Percentiles rank a stretch among this genome's conserved stretches.
Evolutionary conservation across 805 yeast genomes (phyloP).

Genomic region (Kregervanrija fluxuum): DNA sequence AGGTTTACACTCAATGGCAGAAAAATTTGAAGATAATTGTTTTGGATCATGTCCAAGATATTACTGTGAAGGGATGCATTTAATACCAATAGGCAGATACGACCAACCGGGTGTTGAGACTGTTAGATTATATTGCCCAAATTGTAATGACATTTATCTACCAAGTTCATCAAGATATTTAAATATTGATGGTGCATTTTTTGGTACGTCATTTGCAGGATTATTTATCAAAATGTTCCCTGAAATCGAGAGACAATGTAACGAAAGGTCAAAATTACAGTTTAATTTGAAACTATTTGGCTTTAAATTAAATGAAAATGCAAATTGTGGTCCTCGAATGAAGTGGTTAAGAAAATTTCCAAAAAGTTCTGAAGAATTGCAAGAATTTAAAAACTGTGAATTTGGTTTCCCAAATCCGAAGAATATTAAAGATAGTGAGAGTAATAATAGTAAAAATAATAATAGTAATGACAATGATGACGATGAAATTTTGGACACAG

Average conservation of each 20-base stretch:
- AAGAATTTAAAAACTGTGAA: conserved; percentile 60
- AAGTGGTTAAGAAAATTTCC: conserved; percentile 86
- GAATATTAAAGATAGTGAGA: conserved; percentile 20
- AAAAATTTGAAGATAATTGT: conserved; percentile 79
- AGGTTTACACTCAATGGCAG: conserved; percentile 89
- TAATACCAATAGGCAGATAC: conserved; percentile 85
- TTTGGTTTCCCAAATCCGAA: conserved; percentile 43
- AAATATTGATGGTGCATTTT: conserved; percentile 92
- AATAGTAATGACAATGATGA: conserved; percentile 15
- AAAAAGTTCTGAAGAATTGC: conserved; percentile 47
- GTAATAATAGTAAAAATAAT: conserved; percentile 21
- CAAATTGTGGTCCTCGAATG: conserved; percentile 90
- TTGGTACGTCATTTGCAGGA: conserved; percentile 95
- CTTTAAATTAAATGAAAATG: conserved; percentile 66
- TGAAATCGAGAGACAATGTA: conserved; percentile 76
- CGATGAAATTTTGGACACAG: conserved; percentile 9
- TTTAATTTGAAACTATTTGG: conserved; percentile 82
- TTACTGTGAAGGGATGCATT: conserved; percentile 81
- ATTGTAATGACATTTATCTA: conserved; percentile 84
- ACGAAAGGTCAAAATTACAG: conserved; percentile 47
- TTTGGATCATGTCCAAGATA: conserved; percentile 92
- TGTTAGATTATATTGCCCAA: conserved; percentile 87
- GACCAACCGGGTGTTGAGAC: conserved; percentile 91
- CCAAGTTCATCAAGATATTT: conserved; percentile 83
- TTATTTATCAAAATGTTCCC: conserved; percentile 84